phyloP scores from a whole-genome alignment of 768 basidiomycete genomes.

The Tremella mesenterica region DNA sequence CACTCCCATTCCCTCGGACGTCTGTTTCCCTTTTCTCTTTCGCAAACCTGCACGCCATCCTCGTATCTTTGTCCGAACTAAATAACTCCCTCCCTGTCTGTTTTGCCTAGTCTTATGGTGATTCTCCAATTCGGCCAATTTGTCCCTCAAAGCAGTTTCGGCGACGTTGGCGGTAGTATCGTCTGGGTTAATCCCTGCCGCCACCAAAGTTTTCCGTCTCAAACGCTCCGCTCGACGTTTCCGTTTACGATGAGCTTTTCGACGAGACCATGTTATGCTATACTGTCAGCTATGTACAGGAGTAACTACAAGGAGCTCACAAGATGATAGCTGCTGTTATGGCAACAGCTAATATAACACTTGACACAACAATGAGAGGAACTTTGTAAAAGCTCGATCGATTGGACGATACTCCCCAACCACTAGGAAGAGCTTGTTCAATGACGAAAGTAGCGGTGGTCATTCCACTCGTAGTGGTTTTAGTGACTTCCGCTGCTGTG shows the following conservation, averaged over 20 bases:
- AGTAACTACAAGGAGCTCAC: conserved; percentile 12
- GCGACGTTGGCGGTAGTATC: conserved; percentile 13
- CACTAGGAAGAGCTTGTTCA: conserved; percentile 29
- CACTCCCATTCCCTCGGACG: conserved; percentile 5
- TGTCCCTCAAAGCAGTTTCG: conserved; percentile 23
- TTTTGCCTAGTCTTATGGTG: conserved; percentile 20
- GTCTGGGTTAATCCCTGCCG: conserved; percentile 26
- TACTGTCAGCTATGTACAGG: not conserved
- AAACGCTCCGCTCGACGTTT: conserved; percentile 32
- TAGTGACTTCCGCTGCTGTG: too few species aligned
- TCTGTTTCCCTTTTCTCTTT: conserved; percentile 8
- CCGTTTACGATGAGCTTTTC: conserved; percentile 29
- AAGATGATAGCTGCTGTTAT: conserved; percentile 33
- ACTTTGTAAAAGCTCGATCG: conserved; percentile 39
- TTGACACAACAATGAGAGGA: conserved; percentile 38
- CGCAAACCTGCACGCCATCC: conserved; percentile 24
- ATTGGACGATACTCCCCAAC: conserved; percentile 38
- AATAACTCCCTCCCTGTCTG: conserved; percentile 10
- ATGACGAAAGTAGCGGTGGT: conserved; percentile 19
- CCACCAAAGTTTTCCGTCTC: conserved; percentile 28
- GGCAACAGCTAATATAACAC: conserved; percentile 31
- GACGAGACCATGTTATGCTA: conserved; percentile 34
- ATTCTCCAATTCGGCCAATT: conserved; percentile 25
- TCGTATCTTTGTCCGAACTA: conserved; percentile 25
- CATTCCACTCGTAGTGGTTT: not conserved